Evolutionary conservation across 176 grass and related monocot species (phyloP), one percentile per base, ranked within the genome.

Genomic region (Zoysia pacifica): DNA sequence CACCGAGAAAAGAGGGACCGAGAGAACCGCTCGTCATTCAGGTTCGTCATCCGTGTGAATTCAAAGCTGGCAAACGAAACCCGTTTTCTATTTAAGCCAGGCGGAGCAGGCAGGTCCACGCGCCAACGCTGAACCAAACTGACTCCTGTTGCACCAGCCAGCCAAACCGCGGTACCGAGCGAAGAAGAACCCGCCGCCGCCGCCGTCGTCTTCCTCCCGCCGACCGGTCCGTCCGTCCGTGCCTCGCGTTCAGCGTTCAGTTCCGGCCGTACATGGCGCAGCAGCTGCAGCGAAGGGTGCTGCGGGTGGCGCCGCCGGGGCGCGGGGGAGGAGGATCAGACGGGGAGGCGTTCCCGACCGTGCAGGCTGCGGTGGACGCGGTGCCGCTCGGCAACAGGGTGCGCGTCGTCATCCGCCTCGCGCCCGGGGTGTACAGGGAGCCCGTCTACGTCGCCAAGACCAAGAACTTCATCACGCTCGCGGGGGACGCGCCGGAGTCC

Each of bases 381-480:
- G 93, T 99, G 82, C 96, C 96, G 67, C 76, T 93, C 45, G 89
- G 90, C 59, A 99, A 99, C 84, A 73, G 84, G 58, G 76, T 59
- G 64, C 86, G 96, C 12, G 93, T 91, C 39, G 79, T 93, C 73
- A 99, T 99, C 81, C 81, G 84, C 69, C 65, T 99, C 47, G 82
- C 86, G 11, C 86, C 90, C 9, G 92, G 90, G 48, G 67, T 87
- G 28, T 99, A 99, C 65, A 87, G 84, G 70, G 90, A 96, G 85
- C 86, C 97, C 48, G 84, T 99, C 12, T 91, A 99, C 72, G 72
- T 99, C 43, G 88, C 93, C 71, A 99, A 99, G 88, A 95, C 96
- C 35, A 95, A 85, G 88, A 95, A 91, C 79, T 75, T 95, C 86
- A 84, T 99, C 81, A 99, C 92, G 75, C 37, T 99, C 82, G 80